Percentiles rank a stretch among this genome's conserved stretches.
These are phyloP conservation scores for Xerocomus nothofagi DNA, from an alignment of 1,284 basidiomycete species.

Conservation along the genomic window DNA sequence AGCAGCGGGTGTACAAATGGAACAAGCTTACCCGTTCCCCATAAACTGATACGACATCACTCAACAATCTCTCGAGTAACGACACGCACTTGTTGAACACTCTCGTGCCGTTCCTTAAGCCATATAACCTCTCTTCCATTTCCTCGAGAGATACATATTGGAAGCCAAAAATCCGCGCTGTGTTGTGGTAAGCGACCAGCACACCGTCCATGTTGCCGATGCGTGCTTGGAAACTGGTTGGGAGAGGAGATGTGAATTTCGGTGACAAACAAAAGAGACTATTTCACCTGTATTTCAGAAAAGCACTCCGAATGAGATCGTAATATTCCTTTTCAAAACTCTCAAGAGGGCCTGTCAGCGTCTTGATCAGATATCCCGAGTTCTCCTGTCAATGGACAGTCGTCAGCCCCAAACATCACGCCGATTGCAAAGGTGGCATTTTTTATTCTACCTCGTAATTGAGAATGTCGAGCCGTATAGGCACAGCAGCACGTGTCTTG, in stretches of 20 bases:
- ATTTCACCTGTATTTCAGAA: conserved; percentile 87
- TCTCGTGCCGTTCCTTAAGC: conserved; percentile 58
- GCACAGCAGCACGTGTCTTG: conserved; percentile 88
- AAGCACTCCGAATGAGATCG: conserved; percentile 90
- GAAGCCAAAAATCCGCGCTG: conserved; percentile 87
- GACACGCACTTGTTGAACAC: conserved; percentile 79
- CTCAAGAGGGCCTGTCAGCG: conserved; percentile 59
- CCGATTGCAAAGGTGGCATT: not conserved
- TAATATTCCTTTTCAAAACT: conserved; percentile 91
- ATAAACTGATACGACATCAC: conserved; percentile 63
- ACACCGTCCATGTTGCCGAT: conserved; percentile 99
- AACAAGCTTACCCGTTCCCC: conserved; percentile 56
- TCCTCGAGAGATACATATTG: conserved; percentile 89
- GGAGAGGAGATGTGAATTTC: not conserved
- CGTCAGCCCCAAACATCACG: not conserved
- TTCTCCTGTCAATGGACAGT: conserved; percentile 53
- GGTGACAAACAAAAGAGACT: too few species aligned
- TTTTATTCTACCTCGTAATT: conserved; percentile 69
- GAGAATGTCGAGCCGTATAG: conserved; percentile 83
- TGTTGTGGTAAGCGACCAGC: conserved; percentile 95
- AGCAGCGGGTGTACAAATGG: not conserved
- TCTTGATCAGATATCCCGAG: conserved; percentile 73
- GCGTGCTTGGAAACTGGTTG: conserved; percentile 84
- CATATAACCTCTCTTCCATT: conserved; percentile 83
- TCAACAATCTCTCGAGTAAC: conserved; percentile 71